Percentiles rank a stretch among this genome's conserved stretches.
Evolutionary conservation across 2,329 filamentous ascomycete species (phyloP).

Genomic region (Boeremia lycopersici): DNA sequence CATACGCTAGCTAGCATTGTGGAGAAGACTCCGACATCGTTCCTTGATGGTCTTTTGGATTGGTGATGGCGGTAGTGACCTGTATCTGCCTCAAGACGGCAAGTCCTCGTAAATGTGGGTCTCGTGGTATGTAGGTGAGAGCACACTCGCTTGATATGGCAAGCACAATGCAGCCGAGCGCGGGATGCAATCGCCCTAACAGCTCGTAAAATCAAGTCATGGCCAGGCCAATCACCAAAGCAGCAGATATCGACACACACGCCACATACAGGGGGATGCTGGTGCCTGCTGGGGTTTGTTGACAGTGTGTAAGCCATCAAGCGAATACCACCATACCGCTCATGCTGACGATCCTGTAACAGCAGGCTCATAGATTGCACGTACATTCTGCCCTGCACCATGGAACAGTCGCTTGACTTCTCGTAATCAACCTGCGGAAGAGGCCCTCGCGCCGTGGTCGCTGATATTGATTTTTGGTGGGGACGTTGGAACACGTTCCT

Average conservation of each 20-base stretch:
- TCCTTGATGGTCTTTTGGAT: constrained; percentile 19
- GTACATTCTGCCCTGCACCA: constrained; percentile 4
- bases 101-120: constrained; percentile 26
- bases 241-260: constrained; percentile 20
- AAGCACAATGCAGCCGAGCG: constrained; percentile 19
- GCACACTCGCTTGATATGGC: constrained; percentile 14
- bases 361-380: constrained; percentile 6
- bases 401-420: background rate
- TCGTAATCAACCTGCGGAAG: background rate
- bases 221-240: constrained; percentile 16
- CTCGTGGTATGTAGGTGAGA: constrained; percentile 22
- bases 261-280: constrained; percentile 8
- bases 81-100: constrained; percentile 15
- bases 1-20: constrained; percentile 36
- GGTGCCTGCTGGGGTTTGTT: constrained; percentile 21
- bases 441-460: constrained; percentile 2
- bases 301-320: constrained; percentile 20
- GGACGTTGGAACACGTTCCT: constrained; percentile 4
- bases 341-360: background rate
- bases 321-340: constrained; percentile 13
- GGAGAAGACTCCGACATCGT: constrained; percentile 22
- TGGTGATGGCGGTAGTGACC: constrained; percentile 15
- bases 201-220: constrained; percentile 18
- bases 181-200: constrained; percentile 18
- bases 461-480: constrained; percentile 11